phyloP scores from a whole-genome alignment of 208 protist genomes.

The Trypanosoma platydactyli region DNA sequence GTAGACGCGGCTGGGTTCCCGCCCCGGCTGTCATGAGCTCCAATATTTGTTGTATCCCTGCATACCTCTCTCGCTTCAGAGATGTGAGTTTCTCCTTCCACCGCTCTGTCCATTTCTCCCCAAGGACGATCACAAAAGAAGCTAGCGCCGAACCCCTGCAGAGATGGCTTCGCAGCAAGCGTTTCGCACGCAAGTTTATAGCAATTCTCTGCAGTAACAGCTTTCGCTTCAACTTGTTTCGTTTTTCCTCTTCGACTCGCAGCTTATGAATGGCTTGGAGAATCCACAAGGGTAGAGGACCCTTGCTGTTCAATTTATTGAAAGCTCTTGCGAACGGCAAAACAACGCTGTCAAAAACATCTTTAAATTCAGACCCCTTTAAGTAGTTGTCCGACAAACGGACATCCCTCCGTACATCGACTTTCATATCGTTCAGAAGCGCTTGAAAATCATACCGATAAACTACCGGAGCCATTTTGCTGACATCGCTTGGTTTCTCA shows the following conservation, averaged over 20 bases:
- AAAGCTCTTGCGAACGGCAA: constrained; percentile 20
- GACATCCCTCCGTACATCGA: neutral
- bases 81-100: neutral
- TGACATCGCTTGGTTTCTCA: neutral
- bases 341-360: constrained; percentile 10
- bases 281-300: constrained; percentile 6
- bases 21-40: constrained; percentile 6
- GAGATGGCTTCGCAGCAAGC: constrained; percentile 1
- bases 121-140: constrained; percentile 21
- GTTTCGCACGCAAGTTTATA: constrained; percentile 24
- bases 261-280: constrained; percentile 5
- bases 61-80: neutral
- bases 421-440: neutral
- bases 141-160: constrained; percentile 25
- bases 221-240: constrained; percentile 3
- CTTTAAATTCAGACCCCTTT: constrained; percentile 17
- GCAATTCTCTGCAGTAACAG: constrained; percentile 14
- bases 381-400: constrained; percentile 1
- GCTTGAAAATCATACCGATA: constrained; percentile 18
- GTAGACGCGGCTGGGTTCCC: neutral
- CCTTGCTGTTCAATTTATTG: constrained; percentile 10
- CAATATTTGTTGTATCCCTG: constrained; percentile 9
- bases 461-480: constrained; percentile 21
- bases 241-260: constrained; percentile 15
- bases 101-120: constrained; percentile 22